Evolutionary conservation across 2,329 filamentous ascomycete species (phyloP).

Genomic region (Talaromyces sp.): DNA sequence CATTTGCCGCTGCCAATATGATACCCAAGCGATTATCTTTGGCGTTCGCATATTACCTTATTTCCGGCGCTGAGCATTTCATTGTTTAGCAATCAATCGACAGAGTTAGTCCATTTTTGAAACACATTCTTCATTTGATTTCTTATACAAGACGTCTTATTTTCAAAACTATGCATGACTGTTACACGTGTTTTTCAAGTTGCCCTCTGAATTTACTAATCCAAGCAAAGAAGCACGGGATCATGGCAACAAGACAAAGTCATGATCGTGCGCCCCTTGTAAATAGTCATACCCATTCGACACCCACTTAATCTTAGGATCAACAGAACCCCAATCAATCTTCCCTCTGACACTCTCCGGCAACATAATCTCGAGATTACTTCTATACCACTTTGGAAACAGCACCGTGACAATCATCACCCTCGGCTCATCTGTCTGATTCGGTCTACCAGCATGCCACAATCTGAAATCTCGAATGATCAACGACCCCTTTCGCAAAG

Average conservation of each 20-base stretch:
- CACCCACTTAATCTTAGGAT: constrained; percentile 38
- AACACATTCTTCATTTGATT: not conserved
- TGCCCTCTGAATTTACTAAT: not conserved
- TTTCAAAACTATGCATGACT: not conserved
- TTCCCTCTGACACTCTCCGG: constrained; percentile 29
- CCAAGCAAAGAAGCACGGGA: not conserved
- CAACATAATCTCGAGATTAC: constrained; percentile 32
- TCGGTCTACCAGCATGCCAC: constrained; percentile 53
- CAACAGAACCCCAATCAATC: constrained; percentile 36
- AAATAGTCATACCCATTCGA: constrained; percentile 38
- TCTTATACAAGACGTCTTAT: not conserved
- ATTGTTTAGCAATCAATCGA: constrained; percentile 8
- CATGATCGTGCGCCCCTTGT: constrained; percentile 36
- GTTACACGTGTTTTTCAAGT: not conserved
- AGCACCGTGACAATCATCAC: constrained; percentile 46
- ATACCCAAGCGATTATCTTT: constrained; percentile 13
- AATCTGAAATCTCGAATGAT: constrained; percentile 48
- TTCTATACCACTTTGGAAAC: constrained; percentile 39
- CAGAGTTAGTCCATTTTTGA: not conserved
- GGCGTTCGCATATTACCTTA: not conserved
- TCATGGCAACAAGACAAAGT: constrained; percentile 28
- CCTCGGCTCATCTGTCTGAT: constrained; percentile 39
- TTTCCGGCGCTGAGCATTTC: not conserved
- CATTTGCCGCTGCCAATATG: not conserved
- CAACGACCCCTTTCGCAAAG: constrained; percentile 44